Percentiles rank a stretch among this genome's conserved stretches.
These are phyloP conservation scores for Globisporangium camurandrum DNA, from an alignment of 352 stramenopile species.

Conservation along the genomic window DNA sequence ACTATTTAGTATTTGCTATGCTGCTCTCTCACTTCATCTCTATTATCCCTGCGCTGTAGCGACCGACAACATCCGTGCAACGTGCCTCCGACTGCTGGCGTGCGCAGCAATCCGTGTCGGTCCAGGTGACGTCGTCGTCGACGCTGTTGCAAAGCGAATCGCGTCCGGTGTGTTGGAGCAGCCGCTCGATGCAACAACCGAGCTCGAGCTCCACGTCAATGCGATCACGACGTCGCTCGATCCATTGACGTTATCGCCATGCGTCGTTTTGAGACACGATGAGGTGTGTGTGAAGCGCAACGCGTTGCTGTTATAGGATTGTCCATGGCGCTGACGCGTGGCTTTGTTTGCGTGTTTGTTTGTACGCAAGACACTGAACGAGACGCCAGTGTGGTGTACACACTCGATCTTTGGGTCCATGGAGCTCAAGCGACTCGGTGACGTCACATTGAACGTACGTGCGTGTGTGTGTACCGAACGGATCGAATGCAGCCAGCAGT, in stretches of 20 bases:
- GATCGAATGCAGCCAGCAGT: too few species aligned
- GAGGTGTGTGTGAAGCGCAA: constrained; percentile 17
- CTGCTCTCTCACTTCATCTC: neutral
- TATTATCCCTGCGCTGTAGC: constrained; percentile 11
- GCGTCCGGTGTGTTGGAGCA: constrained; percentile 22
- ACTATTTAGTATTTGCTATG: too few species aligned
- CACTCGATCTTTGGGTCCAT: constrained; percentile 41
- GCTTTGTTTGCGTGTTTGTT: neutral
- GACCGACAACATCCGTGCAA: constrained; percentile 33
- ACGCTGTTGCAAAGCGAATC: constrained; percentile 25
- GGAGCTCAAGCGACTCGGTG: constrained; percentile 34
- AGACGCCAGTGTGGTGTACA: constrained; percentile 19
- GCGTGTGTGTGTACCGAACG: neutral
- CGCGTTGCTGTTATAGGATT: neutral
- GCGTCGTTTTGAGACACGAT: constrained; percentile 15
- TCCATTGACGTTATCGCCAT: constrained; percentile 8
- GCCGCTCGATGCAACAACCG: constrained; percentile 33
- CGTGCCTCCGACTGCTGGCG: constrained; percentile 45
- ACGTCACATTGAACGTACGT: constrained; percentile 45
- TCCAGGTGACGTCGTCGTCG: constrained; percentile 25
- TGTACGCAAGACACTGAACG: neutral
- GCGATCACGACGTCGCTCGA: constrained; percentile 26
- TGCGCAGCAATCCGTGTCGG: constrained; percentile 35
- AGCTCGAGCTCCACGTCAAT: constrained; percentile 42
- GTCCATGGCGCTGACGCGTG: neutral